A percentile compares a stretch with the other conserved stretches of the same genome.
These are phyloP conservation scores for Viola pubescens DNA, from an alignment of 441 rosid genomes.

Conservation along the genomic window DNA sequence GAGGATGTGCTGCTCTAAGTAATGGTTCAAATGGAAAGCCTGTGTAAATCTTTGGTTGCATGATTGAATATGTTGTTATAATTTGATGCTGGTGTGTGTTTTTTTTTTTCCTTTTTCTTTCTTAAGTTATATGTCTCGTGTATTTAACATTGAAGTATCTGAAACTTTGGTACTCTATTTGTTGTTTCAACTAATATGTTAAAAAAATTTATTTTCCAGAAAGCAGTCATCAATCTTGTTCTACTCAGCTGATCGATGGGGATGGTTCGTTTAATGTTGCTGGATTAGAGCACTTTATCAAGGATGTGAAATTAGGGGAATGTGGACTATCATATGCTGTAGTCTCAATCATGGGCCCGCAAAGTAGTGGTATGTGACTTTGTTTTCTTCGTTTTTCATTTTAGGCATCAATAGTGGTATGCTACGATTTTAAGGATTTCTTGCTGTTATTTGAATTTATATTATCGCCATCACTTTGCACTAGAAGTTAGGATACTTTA, in stretches of 20 bases:
- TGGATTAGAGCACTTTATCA: slow-evolving; percentile 70
- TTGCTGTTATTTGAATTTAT: not conserved
- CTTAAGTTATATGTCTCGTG: not conserved
- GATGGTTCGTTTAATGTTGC: slow-evolving; percentile 66
- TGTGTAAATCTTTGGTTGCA: too few relatives aligned
- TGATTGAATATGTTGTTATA: too few relatives aligned
- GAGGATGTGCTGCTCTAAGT: too few relatives aligned
- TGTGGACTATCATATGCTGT: slow-evolving; percentile 95
- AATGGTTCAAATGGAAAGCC: too few relatives aligned
- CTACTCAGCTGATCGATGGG: slow-evolving; percentile 92
- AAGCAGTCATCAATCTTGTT: slow-evolving; percentile 36
- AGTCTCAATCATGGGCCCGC: slow-evolving; percentile 99
- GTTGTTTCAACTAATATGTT: slow-evolving; percentile 10
- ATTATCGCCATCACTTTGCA: not conserved
- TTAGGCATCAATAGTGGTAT: not conserved
- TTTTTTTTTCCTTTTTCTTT: not conserved
- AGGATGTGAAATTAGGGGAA: slow-evolving; percentile 61
- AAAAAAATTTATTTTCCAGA: slow-evolving; percentile 24
- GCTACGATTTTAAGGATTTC: not conserved
- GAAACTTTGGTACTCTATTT: slow-evolving; percentile 4
- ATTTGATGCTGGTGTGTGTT: too few relatives aligned
- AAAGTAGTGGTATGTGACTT: slow-evolving; percentile 79
- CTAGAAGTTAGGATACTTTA: slow-evolving; percentile 3
- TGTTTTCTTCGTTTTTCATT: not conserved
- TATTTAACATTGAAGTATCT: not conserved